A percentile compares a stretch with the other conserved stretches of the same genome.
Conservation (phyloP, 345 rosid species). For the Carallia brachiata region DNA sequence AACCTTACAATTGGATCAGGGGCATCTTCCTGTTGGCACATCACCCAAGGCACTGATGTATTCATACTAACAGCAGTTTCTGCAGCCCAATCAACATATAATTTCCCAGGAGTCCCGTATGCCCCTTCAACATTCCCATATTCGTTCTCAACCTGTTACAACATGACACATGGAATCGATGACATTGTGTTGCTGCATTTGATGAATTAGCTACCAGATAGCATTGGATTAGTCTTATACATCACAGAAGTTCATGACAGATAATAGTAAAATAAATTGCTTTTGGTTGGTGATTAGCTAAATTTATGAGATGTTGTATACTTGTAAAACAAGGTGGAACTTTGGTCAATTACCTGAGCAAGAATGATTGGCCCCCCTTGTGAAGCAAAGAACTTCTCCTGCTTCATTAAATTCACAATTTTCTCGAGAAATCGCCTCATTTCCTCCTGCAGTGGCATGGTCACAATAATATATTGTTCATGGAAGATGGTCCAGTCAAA, state of each 20-base stretch:
- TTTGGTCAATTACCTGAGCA: slow-evolving; percentile 43
- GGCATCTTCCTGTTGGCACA: slow-evolving; percentile 58
- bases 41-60: slow-evolving; percentile 67
- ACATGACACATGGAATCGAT: background rate
- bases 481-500: background rate
- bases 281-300: background rate
- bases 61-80: slow-evolving; percentile 58
- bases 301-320: background rate
- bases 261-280: background rate
- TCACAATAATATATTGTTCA: background rate
- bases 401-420: slow-evolving; percentile 53
- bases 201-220: background rate
- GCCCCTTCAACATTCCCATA: slow-evolving; percentile 56
- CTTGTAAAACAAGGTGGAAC: background rate
- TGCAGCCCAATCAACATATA: slow-evolving; percentile 65
- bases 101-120: slow-evolving; percentile 48
- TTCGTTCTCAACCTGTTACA: slow-evolving; percentile 61
- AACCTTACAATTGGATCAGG: slow-evolving; percentile 57
- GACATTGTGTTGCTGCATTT: background rate
- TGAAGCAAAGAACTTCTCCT: slow-evolving; percentile 56
- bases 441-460: slow-evolving; percentile 34
- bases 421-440: slow-evolving; percentile 51
- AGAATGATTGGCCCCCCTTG: slow-evolving; percentile 76
- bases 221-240: background rate
- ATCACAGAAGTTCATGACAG: background rate